Conservation (phyloP, 148 eudicot genomes). For the Rhododendron williamsianum region DNA sequence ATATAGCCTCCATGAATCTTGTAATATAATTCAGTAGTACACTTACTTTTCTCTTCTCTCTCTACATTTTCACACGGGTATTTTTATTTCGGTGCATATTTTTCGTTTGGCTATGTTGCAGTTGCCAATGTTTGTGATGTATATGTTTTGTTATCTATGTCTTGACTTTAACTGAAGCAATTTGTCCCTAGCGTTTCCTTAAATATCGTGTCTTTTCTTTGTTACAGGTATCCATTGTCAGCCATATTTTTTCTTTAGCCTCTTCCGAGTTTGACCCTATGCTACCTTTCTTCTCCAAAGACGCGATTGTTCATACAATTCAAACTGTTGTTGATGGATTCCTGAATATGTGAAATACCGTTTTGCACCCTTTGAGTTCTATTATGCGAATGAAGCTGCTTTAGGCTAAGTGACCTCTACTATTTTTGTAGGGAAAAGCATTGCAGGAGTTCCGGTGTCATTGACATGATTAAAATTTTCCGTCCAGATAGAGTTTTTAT, state of each 20-base stretch:
- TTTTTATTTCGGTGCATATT: background rate
- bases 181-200: background rate
- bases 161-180: background rate
- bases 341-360: constrained; percentile 52
- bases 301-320: constrained; percentile 54
- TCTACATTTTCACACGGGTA: background rate
- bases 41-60: background rate
- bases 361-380: constrained; percentile 11
- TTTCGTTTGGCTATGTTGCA: background rate
- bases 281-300: constrained; percentile 63
- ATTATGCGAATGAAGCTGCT: constrained; percentile 1
- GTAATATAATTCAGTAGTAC: background rate
- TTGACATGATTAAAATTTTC: constrained; percentile 84
- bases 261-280: constrained; percentile 55
- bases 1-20: background rate
- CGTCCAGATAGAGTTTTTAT: constrained; percentile 61
- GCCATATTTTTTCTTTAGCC: constrained; percentile 66
- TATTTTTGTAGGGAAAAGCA: constrained; percentile 51
- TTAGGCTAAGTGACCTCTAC: constrained; percentile 1
- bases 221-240: constrained; percentile 77
- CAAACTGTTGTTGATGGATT: constrained; percentile 92
- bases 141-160: background rate
- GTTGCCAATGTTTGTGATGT: too few relatives aligned
- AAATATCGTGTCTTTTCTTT: background rate
- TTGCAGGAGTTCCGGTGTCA: constrained; percentile 38